phyloP scores from a whole-genome alignment of 371 early-diverging fungal species.

The Apophysomyces trapeziformis region DNA sequence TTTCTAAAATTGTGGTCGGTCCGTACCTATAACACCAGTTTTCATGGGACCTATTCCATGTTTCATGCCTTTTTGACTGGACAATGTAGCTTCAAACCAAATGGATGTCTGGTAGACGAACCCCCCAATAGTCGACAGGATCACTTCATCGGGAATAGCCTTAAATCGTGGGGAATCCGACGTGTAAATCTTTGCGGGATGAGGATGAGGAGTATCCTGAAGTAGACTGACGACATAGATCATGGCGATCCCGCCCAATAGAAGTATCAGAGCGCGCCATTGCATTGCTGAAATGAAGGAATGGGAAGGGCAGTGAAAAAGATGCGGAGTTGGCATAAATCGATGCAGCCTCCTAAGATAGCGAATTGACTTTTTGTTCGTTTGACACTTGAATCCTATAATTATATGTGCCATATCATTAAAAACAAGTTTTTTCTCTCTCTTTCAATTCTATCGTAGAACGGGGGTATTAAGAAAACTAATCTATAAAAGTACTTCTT shows the following conservation, averaged over 20 bases:
- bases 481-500: not conserved
- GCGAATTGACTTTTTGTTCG: not conserved
- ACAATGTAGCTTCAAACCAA: conserved; percentile 24
- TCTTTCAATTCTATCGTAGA: not conserved
- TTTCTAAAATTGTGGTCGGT: not conserved
- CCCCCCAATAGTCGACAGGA: conserved; percentile 33
- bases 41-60: conserved; percentile 26
- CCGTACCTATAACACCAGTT: conserved; percentile 23
- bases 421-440: not conserved
- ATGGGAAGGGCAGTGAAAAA: not conserved
- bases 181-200: conserved; percentile 35
- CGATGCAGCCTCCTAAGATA: not conserved
- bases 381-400: not conserved
- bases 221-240: conserved; percentile 44
- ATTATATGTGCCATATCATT: too few relatives aligned
- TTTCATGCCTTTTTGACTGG: conserved; percentile 7
- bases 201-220: conserved; percentile 44
- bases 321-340: conserved; percentile 1
- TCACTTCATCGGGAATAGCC: conserved; percentile 21
- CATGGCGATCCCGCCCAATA: conserved; percentile 37
- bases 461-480: not conserved
- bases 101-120: conserved; percentile 42
- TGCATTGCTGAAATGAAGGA: conserved; percentile 32
- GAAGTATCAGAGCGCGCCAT: conserved; percentile 47
- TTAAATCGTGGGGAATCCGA: conserved; percentile 16